Evolutionary conservation across 805 yeast genomes (phyloP).

Genomic region (Monosporozyma aquatica): DNA sequence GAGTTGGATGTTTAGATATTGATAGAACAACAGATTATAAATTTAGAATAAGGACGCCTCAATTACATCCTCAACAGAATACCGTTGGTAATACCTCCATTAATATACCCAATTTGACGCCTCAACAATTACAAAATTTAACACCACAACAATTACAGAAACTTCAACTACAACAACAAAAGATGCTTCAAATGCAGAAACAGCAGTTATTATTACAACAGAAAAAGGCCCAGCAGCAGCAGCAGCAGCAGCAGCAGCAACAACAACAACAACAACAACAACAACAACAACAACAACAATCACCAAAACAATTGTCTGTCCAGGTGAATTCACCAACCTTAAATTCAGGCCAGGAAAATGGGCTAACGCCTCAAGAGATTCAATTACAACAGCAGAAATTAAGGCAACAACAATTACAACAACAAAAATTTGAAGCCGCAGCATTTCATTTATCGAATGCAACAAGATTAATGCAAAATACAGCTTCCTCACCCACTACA

Average conservation of each 20-base stretch:
- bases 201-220: constrained; percentile 12
- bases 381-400: constrained; percentile 29
- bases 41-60: constrained; percentile 44
- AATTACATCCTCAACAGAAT: constrained; percentile 19
- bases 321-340: constrained; percentile 1
- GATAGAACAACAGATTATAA: constrained; percentile 62
- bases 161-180: constrained; percentile 18
- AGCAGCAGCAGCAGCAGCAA: constrained; percentile 8
- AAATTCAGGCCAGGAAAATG: constrained; percentile 13
- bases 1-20: constrained; percentile 66
- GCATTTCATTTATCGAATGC: constrained; percentile 28
- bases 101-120: constrained; percentile 16
- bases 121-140: constrained; percentile 16
- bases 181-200: constrained; percentile 15
- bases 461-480: constrained; percentile 23
- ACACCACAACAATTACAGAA: constrained; percentile 21
- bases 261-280: constrained; percentile 8
- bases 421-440: constrained; percentile 28
- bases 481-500: constrained; percentile 2
- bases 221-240: constrained; percentile 11
- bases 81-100: constrained; percentile 7
- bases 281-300: constrained; percentile 1
- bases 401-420: constrained; percentile 30
- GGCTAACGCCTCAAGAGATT: constrained; percentile 29
- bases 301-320: background rate